These are phyloP conservation scores for Oenanthe javanica DNA, from an alignment of 140 eudicot genomes.

Conservation along the genomic window DNA sequence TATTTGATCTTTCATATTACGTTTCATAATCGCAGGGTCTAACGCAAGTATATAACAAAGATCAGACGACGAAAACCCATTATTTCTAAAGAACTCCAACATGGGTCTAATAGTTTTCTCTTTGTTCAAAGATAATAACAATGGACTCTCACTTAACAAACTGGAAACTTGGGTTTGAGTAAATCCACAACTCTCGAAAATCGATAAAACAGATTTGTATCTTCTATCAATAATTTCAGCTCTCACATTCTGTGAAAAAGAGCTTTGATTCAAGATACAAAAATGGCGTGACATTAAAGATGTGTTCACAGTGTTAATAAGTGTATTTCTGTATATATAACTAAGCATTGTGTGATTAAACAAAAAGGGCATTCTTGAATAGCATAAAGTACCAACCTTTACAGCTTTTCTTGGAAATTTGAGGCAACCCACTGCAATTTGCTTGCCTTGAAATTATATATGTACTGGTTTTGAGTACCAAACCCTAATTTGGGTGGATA, in stretches of 20 bases:
- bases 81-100: neutral
- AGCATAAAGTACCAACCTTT: slow-evolving; percentile 2
- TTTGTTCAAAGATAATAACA: neutral
- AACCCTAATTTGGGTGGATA: neutral
- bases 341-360: neutral
- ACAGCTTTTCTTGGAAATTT: neutral
- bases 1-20: neutral
- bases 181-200: slow-evolving; percentile 1
- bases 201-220: neutral
- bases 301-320: neutral
- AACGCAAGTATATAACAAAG: neutral
- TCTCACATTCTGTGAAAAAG: neutral
- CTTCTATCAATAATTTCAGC: neutral
- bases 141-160: neutral
- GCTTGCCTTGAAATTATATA: neutral
- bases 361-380: neutral
- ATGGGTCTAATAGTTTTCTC: neutral
- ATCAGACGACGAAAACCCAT: neutral
- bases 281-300: neutral
- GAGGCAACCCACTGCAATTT: neutral
- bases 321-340: neutral
- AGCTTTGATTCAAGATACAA: neutral
- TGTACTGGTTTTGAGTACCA: neutral
- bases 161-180: neutral
- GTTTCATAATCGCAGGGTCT: neutral